Conservation (phyloP, 2,329 filamentous ascomycete species). For the Xylaria digitata region DNA sequence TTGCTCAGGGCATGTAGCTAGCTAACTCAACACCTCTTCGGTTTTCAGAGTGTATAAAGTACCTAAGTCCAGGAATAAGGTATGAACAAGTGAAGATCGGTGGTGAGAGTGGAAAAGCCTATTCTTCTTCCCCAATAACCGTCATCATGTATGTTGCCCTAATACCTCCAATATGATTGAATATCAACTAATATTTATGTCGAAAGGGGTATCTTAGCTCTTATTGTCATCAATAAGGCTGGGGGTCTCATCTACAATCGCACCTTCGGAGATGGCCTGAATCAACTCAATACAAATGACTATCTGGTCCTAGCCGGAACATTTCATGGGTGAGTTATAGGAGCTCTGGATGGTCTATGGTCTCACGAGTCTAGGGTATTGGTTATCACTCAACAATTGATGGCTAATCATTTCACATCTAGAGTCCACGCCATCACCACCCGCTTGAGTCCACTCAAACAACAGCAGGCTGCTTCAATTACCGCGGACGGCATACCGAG, state of each 20-base stretch:
- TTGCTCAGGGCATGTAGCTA: not conserved
- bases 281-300: constrained; percentile 93
- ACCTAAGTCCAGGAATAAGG: not conserved
- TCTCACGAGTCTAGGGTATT: not conserved
- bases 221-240: constrained; percentile 99
- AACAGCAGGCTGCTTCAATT: constrained; percentile 44
- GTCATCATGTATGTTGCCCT: constrained; percentile 30
- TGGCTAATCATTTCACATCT: constrained; percentile 31
- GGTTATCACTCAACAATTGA: constrained; percentile 12
- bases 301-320: constrained; percentile 96
- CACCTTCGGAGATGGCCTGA: constrained; percentile 87
- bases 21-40: not conserved
- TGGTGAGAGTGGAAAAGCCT: not conserved
- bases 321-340: constrained; percentile 81
- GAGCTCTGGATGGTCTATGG: not conserved
- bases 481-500: constrained; percentile 51
- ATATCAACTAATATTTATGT: constrained; percentile 19
- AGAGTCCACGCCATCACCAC: constrained; percentile 78
- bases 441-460: constrained; percentile 68
- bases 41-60: not conserved
- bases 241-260: constrained; percentile 96
- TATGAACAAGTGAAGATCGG: constrained; percentile 4
- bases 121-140: not conserved
- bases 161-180: not conserved
- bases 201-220: constrained; percentile 87